Base-by-base conservation (phyloP, 495 filamentous ascomycete species). In the Penicillium maclennaniae region DNA sequence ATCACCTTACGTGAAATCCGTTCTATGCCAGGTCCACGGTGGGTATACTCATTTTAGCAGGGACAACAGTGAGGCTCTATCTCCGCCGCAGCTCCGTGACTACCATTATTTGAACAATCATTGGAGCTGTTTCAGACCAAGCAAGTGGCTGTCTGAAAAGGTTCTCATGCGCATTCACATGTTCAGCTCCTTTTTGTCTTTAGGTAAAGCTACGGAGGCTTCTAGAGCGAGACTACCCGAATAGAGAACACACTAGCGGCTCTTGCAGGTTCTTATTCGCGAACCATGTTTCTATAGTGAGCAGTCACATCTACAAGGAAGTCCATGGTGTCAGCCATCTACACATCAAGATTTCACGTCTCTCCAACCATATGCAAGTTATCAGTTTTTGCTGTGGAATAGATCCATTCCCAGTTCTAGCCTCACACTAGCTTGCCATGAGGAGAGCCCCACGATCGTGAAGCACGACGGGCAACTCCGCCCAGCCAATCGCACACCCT, bases 41-140 rank as follows among this genome's bases (percentile, higher is more conserved):
- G 26, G 43, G 16, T 7, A 25, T 2, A 17, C 17, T 12, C 12
- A 6, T 34, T 26, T 43, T 16, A 45, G 25, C 42, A 53, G 31
- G 49, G 53, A 55, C 15, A 50, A 46, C 41, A 45, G 23, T 43
- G 42, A 53, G 49, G 25, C 49, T 53, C 37, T 7, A 53, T 49
- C 49, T 50, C 58, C 53, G 58, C 19, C 19, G 17, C 40, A 49
- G 41, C 36, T 47, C 49, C 58, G 46, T 23, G 31, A 31, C 27
- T 12, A 34, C 10, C 31, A 34, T 34, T 4, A 14, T 34, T 34
- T 4, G 37, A 34, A 36, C 36, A 20, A 2, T 2, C n/a, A 15
- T 12, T n/a, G 10, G 27, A 6, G 16, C 4, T 9, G 16, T 34
- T 51, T 40, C 36, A 53, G 51, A 25, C 51, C 38, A 41, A 26